These are phyloP conservation scores for Pittosporum tobira DNA, from an alignment of 129 eudicot genomes.

Conservation along the genomic window DNA sequence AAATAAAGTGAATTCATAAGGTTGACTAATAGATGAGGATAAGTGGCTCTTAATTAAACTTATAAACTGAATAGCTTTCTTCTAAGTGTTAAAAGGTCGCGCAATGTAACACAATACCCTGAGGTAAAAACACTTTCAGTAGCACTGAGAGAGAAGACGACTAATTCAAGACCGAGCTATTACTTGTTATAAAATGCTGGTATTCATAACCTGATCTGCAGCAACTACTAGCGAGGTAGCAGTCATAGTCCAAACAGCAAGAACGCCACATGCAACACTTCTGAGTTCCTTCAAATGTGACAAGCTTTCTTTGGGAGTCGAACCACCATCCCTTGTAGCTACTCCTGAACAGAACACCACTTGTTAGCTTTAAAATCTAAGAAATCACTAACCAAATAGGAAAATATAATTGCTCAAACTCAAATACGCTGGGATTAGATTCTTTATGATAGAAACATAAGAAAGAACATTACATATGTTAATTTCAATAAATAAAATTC, in stretches of 20 bases:
- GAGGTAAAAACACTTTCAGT: too few species aligned
- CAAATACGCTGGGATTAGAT: not conserved
- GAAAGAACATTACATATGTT: not conserved
- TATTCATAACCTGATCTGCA: constrained; percentile 56
- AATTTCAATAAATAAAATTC: too few species aligned
- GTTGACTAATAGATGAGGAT: too few species aligned
- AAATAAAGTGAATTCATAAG: too few species aligned
- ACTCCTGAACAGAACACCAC: constrained; percentile 14
- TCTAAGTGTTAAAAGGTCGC: too few species aligned
- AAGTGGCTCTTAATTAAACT: not conserved
- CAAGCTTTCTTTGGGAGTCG: constrained; percentile 29
- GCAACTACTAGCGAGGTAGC: constrained; percentile 83
- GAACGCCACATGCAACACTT: constrained; percentile 72
- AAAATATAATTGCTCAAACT: not conserved
- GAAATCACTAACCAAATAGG: not conserved
- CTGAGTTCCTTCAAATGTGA: constrained; percentile 52
- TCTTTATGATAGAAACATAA: not conserved
- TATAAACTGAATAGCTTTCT: too few species aligned
- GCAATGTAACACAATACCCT: too few species aligned
- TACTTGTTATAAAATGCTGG: not conserved
- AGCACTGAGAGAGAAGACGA: too few species aligned
- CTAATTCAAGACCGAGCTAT: too few species aligned
- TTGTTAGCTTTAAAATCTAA: not conserved
- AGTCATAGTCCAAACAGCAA: constrained; percentile 76
- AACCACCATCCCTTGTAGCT: constrained; percentile 34